Percentiles rank a stretch among this genome's conserved stretches.
phyloP scores from a whole-genome alignment of 768 basidiomycete species.

The Podaxis sp. region DNA sequence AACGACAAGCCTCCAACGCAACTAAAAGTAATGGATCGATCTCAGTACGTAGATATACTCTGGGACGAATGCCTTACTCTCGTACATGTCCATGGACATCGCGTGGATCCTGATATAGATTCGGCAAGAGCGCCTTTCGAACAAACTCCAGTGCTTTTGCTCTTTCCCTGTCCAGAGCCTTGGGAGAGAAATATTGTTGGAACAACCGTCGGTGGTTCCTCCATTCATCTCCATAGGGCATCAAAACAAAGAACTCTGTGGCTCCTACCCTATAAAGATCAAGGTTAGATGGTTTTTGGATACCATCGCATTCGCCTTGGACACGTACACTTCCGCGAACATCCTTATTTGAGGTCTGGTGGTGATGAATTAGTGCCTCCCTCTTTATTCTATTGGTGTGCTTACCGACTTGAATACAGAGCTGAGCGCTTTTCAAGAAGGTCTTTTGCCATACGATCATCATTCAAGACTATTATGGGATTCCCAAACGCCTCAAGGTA shows the following conservation, averaged over 20 bases:
- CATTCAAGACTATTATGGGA: constrained; percentile 34
- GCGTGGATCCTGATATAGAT: constrained; percentile 3
- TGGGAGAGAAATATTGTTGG: constrained; percentile 22
- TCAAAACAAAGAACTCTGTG: constrained; percentile 7
- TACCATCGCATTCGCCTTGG: no score
- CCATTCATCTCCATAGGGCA: constrained; percentile 24
- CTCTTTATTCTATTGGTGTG: neutral
- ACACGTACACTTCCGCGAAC: constrained; percentile 9
- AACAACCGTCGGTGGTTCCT: constrained; percentile 21
- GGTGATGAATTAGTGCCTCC: neutral
- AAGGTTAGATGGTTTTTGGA: neutral
- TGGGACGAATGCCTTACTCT: neutral
- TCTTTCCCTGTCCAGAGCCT: neutral
- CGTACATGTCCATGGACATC: constrained; percentile 5
- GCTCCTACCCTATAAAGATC: neutral
- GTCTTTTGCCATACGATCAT: constrained; percentile 38
- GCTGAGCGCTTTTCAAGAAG: constrained; percentile 54
- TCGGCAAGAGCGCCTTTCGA: constrained; percentile 3
- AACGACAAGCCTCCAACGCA: neutral
- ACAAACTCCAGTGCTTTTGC: constrained; percentile 9
- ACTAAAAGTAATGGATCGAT: neutral
- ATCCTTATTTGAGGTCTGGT: neutral
- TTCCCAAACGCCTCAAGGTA: constrained; percentile 49
- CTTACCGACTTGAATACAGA: constrained; percentile 49
- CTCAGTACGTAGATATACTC: neutral